A percentile compares a stretch with the other conserved stretches of the same genome.
Conservation (phyloP, 192 early-diverging fungal genomes). For the Backusella tuberculispora region DNA sequence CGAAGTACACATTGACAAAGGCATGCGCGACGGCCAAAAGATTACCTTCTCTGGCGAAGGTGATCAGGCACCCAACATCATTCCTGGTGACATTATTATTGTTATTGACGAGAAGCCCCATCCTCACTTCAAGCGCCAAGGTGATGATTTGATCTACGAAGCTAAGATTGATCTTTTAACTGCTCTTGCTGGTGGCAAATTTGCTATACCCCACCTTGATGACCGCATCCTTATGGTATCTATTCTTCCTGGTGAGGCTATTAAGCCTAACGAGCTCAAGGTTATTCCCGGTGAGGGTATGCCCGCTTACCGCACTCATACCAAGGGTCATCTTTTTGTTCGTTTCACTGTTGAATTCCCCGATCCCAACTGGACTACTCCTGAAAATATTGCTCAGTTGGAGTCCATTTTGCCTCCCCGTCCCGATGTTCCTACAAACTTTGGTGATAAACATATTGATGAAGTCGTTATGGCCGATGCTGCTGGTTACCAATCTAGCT, state of each 20-base stretch:
- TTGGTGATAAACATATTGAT: conserved; percentile 68
- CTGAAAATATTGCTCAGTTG: conserved; percentile 73
- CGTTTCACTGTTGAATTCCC: conserved; percentile 97
- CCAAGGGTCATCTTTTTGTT: conserved; percentile 92
- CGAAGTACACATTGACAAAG: conserved; percentile 96
- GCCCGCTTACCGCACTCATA: conserved; percentile 88
- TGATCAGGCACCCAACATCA: conserved; percentile 92
- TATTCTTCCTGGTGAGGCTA: conserved; percentile 92
- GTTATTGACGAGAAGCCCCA: conserved; percentile 95
- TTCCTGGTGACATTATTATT: conserved; percentile 98
- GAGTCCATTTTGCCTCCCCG: conserved; percentile 85
- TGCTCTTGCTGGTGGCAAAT: conserved; percentile 94
- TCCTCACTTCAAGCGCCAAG: conserved; percentile 88
- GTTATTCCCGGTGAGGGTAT: conserved; percentile 91
- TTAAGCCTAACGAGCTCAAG: conserved; percentile 90
- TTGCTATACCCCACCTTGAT: conserved; percentile 92
- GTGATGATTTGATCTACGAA: conserved; percentile 91
- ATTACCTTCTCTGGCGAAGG: conserved; percentile 95
- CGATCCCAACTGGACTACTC: conserved; percentile 72
- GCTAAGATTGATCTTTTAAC: conserved; percentile 94
- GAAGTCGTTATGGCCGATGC: conserved; percentile 76
- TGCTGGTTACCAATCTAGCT: conserved; percentile 24
- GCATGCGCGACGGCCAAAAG: conserved; percentile 97
- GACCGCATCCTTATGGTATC: conserved; percentile 86
- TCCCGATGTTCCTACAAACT: conserved; percentile 48